Conservation (phyloP, 2,329 filamentous ascomycete genomes). For the Pseudogymnoascus sp. region DNA sequence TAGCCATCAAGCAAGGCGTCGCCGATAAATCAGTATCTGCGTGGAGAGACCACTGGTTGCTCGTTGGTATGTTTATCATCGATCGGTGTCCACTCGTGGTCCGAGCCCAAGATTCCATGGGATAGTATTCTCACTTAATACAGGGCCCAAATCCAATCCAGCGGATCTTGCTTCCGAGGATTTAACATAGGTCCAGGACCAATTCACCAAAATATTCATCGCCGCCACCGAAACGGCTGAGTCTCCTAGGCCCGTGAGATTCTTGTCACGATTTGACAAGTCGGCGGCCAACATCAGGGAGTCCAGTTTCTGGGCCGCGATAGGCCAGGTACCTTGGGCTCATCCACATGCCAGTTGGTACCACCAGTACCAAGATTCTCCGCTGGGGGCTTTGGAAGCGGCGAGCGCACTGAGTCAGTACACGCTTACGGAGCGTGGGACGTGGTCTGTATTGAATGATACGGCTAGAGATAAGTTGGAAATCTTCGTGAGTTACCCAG, state of each 20-base stretch:
- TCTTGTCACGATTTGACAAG: slow-evolving; percentile 39
- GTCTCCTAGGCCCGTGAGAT: slow-evolving; percentile 32
- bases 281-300: slow-evolving; percentile 43
- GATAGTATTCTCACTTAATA: neutral
- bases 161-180: slow-evolving; percentile 27
- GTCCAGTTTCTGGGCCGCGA: slow-evolving; percentile 35
- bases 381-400: slow-evolving; percentile 36
- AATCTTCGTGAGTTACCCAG: slow-evolving; percentile 26
- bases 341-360: slow-evolving; percentile 39
- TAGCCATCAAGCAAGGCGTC: slow-evolving; percentile 35
- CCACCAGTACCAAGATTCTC: slow-evolving; percentile 38
- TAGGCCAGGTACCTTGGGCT: slow-evolving; percentile 41
- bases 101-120: neutral
- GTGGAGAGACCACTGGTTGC: slow-evolving; percentile 40
- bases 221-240: slow-evolving; percentile 29
- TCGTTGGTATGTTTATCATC: slow-evolving; percentile 31
- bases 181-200: slow-evolving; percentile 25
- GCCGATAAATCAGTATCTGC: slow-evolving; percentile 33
- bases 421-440: slow-evolving; percentile 39
- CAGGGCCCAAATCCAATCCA: slow-evolving; percentile 28
- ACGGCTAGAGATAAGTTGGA: slow-evolving; percentile 29
- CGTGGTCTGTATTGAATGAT: slow-evolving; percentile 33
- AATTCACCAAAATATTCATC: slow-evolving; percentile 31
- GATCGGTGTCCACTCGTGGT: slow-evolving; percentile 6
- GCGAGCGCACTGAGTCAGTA: slow-evolving; percentile 37